Evolutionary conservation across 1,284 basidiomycete species (phyloP), one percentile per base, ranked within the genome.

Genomic region (Ceratobasidium sp.): DNA sequence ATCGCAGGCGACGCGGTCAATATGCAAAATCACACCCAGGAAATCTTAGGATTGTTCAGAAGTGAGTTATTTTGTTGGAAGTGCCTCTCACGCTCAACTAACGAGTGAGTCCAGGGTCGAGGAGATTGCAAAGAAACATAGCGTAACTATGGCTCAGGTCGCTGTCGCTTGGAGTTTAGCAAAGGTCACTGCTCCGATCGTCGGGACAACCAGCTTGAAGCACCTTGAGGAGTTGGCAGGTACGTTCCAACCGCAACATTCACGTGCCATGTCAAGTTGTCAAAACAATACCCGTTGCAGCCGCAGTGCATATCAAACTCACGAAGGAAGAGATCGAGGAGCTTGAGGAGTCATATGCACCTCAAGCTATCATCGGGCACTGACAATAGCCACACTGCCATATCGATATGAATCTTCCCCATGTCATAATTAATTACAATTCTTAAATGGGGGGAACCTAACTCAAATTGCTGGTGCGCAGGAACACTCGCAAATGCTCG

Each of bases 141-240:
- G 75, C 19, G 75, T 74, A 36, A 74, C 72, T 24, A 79, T 79
- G 79, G 79, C 79, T 47, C 79, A 79, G 73, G 62, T 79, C 14
- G 79, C 79, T 6, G 60, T 75, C 24, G 79, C 79, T 33, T 79
- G 79, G 79, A 54, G 65, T 8, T 66, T 82, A 6, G 63, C 76
- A 31, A 65, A 65, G 31, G 75, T 76, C 7, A 27, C 64, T 7
- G 73, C 73, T 56, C 75, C 75, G 6, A 76, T 76, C 29, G 47
- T 76, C 65, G 75, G 75, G 2, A 76, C 74, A 15, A 75, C 74
- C n/a, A 59, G 65, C 22, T 22, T 75, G 45, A 64, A 75, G 45
- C 69, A 75, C 19, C 74, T 75, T 17, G 51, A 71, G 22, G 64
- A 75, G 22, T 31, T 75, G 2, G 48, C 65, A 45, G 73, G 73